Evolutionary conservation across 2,329 filamentous ascomycete species (phyloP).

Genomic region (Rhinocladiella similis): DNA sequence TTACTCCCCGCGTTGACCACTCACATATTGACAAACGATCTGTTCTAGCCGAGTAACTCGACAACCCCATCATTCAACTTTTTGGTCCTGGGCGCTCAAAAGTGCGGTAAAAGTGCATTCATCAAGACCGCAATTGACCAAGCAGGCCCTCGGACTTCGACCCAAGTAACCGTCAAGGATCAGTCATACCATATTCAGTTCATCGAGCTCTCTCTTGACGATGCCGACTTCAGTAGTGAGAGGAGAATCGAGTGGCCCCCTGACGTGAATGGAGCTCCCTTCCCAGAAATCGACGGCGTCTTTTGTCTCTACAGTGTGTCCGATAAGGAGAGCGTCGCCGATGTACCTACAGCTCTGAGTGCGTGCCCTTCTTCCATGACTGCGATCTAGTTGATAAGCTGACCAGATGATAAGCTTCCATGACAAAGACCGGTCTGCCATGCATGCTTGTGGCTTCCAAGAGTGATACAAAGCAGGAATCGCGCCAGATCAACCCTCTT

Average conservation of each 20-base stretch:
- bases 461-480: slow-evolving; percentile 73
- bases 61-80: slow-evolving; percentile 57
- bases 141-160: slow-evolving; percentile 33
- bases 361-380: slow-evolving; percentile 40
- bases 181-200: slow-evolving; percentile 57
- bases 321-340: slow-evolving; percentile 70
- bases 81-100: slow-evolving; percentile 55
- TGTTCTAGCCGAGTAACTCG: slow-evolving; percentile 14
- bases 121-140: slow-evolving; percentile 57
- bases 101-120: slow-evolving; percentile 61
- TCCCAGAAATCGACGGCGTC: slow-evolving; percentile 78
- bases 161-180: slow-evolving; percentile 59
- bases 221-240: slow-evolving; percentile 52
- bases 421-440: slow-evolving; percentile 46
- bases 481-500: slow-evolving; percentile 70
- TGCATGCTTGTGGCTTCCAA: slow-evolving; percentile 85
- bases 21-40: slow-evolving; percentile 4
- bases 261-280: slow-evolving; percentile 61
- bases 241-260: slow-evolving; percentile 53
- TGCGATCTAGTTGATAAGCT: background rate
- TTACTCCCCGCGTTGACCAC: background rate
- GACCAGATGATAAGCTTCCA: slow-evolving; percentile 15
- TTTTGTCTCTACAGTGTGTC: slow-evolving; percentile 86
- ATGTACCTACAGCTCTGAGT: slow-evolving; percentile 77
- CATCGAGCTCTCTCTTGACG: slow-evolving; percentile 55